Conservation (phyloP, 352 stramenopile genomes). For the Globisporangium okanoganense region DNA sequence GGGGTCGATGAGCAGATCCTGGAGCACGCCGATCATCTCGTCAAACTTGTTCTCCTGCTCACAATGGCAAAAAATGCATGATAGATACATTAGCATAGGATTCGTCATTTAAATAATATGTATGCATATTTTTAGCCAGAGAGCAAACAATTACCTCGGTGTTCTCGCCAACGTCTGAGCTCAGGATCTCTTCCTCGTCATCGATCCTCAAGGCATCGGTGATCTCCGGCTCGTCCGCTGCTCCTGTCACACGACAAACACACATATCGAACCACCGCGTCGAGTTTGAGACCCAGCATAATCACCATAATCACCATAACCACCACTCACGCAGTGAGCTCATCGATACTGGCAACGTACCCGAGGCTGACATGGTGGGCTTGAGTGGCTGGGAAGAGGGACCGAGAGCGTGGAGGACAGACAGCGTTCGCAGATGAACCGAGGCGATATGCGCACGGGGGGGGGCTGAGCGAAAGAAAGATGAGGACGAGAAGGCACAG, state of each 20-base stretch:
- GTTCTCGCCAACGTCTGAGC: constrained; percentile 62
- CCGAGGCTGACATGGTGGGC: too few species aligned
- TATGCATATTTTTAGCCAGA: too few species aligned
- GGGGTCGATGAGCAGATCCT: constrained; percentile 76
- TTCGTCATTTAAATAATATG: too few species aligned
- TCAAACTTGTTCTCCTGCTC: constrained; percentile 65
- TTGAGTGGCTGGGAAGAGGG: neutral
- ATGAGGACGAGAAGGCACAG: neutral
- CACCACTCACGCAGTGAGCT: too few species aligned
- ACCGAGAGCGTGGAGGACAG: neutral
- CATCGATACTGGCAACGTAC: too few species aligned
- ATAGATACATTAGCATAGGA: neutral
- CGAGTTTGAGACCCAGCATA: neutral
- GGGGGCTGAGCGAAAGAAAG: neutral
- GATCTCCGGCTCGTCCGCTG: constrained; percentile 47
- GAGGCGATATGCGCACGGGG: neutral
- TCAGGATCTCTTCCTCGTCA: constrained; percentile 65
- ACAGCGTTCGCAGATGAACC: neutral
- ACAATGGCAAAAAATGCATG: neutral
- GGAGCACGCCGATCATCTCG: constrained; percentile 73
- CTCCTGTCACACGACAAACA: neutral
- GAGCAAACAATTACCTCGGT: constrained; percentile 30
- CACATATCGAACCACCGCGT: neutral
- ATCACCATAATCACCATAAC: too few species aligned
- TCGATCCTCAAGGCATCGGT: constrained; percentile 37